phyloP scores from a whole-genome alignment of 306 rosid genomes.

The Fragaria nilgerrensis region DNA sequence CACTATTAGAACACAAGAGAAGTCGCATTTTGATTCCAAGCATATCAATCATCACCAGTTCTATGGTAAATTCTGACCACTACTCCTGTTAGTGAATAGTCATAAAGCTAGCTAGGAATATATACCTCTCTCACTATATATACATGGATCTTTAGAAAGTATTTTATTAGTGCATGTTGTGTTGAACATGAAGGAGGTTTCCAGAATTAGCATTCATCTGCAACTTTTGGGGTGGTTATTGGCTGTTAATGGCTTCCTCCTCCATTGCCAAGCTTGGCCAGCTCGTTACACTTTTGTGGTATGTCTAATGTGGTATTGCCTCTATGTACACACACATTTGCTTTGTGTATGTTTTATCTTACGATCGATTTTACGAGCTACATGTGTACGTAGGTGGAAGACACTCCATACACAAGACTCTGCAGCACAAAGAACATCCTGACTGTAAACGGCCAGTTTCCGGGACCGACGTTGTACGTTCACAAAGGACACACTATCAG shows the following conservation, averaged over 20 bases:
- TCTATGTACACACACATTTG: neutral
- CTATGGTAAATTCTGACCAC: no score
- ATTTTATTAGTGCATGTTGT: neutral
- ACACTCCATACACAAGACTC: conserved; percentile 20
- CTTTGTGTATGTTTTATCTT: neutral
- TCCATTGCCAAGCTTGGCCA: conserved; percentile 25
- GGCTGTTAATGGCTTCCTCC: conserved; percentile 8
- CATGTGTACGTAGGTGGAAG: conserved; percentile 22
- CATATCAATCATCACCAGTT: no score
- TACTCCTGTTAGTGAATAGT: no score
- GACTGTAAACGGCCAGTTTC: conserved; percentile 48
- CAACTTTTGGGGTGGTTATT: conserved; percentile 1
- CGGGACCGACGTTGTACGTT: conserved; percentile 45
- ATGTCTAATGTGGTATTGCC: neutral
- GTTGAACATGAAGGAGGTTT: neutral
- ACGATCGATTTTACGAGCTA: neutral
- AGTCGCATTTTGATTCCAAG: no score
- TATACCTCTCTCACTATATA: no score
- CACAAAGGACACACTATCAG: conserved; percentile 36
- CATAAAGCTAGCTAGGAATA: no score
- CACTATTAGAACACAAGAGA: no score
- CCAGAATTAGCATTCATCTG: neutral
- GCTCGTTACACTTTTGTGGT: conserved; percentile 29
- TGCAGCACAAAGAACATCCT: conserved; percentile 48
- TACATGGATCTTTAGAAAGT: neutral